Evolutionary conservation across 2,329 filamentous ascomycete genomes (phyloP).

Genomic region (Ophiostoma tasmaniense): DNA sequence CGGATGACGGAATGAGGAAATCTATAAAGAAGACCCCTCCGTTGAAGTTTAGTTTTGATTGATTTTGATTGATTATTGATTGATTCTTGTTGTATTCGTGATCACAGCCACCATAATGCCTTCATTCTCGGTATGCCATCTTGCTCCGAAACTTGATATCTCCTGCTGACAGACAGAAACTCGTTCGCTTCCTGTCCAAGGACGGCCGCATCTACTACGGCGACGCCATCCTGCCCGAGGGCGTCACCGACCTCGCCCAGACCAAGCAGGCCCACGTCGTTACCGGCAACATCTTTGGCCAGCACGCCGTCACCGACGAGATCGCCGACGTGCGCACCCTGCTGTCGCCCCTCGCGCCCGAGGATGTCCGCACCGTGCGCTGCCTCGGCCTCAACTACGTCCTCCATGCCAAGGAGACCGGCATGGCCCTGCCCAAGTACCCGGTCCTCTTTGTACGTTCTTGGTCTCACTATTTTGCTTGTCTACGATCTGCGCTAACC

Average conservation of each 20-base stretch:
- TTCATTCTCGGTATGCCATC: conserved; percentile 38
- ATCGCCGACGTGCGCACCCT: conserved; percentile 47
- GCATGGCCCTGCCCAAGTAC: conserved; percentile 59
- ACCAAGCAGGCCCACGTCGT: conserved; percentile 54
- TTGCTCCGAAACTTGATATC: too few species aligned
- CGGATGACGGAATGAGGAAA: background rate
- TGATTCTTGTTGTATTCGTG: background rate
- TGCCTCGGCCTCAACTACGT: conserved; percentile 66
- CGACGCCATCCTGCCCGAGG: conserved; percentile 59
- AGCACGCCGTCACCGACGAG: conserved; percentile 55
- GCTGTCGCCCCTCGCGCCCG: conserved; percentile 54
- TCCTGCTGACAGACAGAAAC: conserved; percentile 42
- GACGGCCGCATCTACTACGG: conserved; percentile 65
- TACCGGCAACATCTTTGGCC: conserved; percentile 56
- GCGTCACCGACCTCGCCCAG: conserved; percentile 52
- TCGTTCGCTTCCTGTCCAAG: conserved; percentile 64
- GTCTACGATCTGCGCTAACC: background rate
- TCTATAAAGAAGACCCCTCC: background rate
- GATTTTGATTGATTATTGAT: background rate
- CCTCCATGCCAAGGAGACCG: conserved; percentile 61
- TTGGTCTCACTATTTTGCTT: background rate
- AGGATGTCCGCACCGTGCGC: conserved; percentile 57
- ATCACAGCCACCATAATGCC: conserved; percentile 26
- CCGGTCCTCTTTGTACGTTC: conserved; percentile 58
- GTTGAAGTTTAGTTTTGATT: too few species aligned